A percentile compares a stretch with the other conserved stretches of the same genome.
These are phyloP conservation scores for Austroboletus olivaceoglutinosus DNA, from an alignment of 1,284 basidiomycete genomes.

Conservation along the genomic window DNA sequence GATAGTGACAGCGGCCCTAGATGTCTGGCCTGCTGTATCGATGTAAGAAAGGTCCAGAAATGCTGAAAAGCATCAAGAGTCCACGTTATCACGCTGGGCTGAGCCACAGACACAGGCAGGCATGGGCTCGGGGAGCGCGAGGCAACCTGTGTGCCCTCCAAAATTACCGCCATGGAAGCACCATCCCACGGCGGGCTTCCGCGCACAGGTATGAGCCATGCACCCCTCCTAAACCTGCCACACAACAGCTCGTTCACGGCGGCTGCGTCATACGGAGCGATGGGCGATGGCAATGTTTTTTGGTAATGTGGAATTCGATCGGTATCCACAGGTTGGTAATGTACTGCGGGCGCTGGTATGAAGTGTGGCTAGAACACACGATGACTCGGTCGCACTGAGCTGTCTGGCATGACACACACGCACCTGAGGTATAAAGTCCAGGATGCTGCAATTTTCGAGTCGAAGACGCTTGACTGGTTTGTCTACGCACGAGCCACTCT, in stretches of 20 bases:
- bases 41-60: slow-evolving; percentile 56
- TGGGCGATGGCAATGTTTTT: slow-evolving; percentile 34
- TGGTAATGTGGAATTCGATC: slow-evolving; percentile 23
- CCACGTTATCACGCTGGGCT: slow-evolving; percentile 45
- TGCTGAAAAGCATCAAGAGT: slow-evolving; percentile 42
- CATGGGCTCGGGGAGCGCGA: slow-evolving; percentile 15
- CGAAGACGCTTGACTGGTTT: slow-evolving; percentile 19
- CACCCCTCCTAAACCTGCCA: slow-evolving; percentile 42
- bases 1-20: slow-evolving; percentile 54
- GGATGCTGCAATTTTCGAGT: slow-evolving; percentile 16
- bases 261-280: slow-evolving; percentile 43
- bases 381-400: slow-evolving; percentile 10
- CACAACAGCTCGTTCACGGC: slow-evolving; percentile 26
- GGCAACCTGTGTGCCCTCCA: slow-evolving; percentile 25
- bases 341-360: slow-evolving; percentile 19
- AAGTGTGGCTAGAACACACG: slow-evolving; percentile 28
- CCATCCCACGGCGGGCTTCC: slow-evolving; percentile 52
- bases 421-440: slow-evolving; percentile 30
- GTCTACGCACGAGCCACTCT: slow-evolving; percentile 8
- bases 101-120: slow-evolving; percentile 16
- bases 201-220: slow-evolving; percentile 65
- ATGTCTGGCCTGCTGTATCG: slow-evolving; percentile 37
- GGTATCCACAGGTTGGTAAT: slow-evolving; percentile 17
- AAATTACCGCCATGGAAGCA: slow-evolving; percentile 45
- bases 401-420: slow-evolving; percentile 1